Evolutionary conservation across 2,329 filamentous ascomycete species (phyloP).

Genomic region (Cercospora nicotianae): DNA sequence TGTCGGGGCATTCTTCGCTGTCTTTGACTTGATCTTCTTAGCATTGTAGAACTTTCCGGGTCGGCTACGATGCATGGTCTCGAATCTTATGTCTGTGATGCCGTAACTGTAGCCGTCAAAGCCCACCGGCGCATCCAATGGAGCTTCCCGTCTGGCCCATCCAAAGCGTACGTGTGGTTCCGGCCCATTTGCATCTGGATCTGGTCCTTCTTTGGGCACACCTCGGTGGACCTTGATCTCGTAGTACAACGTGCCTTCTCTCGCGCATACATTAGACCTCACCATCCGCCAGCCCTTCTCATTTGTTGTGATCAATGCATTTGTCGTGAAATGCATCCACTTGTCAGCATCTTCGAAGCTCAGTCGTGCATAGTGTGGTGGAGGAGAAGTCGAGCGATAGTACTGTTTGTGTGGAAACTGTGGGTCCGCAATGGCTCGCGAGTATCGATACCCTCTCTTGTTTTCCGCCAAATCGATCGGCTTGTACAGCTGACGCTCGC

Average conservation of each 20-base stretch:
- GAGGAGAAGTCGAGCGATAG: slow-evolving; percentile 84
- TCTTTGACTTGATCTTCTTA: slow-evolving; percentile 40
- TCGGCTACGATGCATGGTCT: slow-evolving; percentile 89
- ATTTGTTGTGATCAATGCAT: slow-evolving; percentile 76
- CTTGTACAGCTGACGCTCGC: slow-evolving; percentile 47
- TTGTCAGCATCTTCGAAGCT: slow-evolving; percentile 90
- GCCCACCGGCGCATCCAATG: slow-evolving; percentile 78
- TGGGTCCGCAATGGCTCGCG: slow-evolving; percentile 86
- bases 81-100: slow-evolving; percentile 82
- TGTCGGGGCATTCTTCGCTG: slow-evolving; percentile 43
- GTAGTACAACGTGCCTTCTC: slow-evolving; percentile 90
- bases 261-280: slow-evolving; percentile 82
- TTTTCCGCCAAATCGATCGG: slow-evolving; percentile 60
- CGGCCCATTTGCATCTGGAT: slow-evolving; percentile 47
- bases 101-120: slow-evolving; percentile 94
- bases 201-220: slow-evolving; percentile 53
- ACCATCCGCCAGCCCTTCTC: slow-evolving; percentile 92
- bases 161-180: slow-evolving; percentile 72
- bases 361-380: slow-evolving; percentile 79
- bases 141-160: slow-evolving; percentile 78
- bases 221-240: slow-evolving; percentile 88
- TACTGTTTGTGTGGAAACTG: slow-evolving; percentile 81
- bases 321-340: slow-evolving; percentile 73
- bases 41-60: slow-evolving; percentile 76
- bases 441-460: slow-evolving; percentile 78